A percentile compares a stretch with the other conserved stretches of the same genome.
Conservation (phyloP, 495 filamentous ascomycete species). For the Pseudevernia furfuracea region DNA sequence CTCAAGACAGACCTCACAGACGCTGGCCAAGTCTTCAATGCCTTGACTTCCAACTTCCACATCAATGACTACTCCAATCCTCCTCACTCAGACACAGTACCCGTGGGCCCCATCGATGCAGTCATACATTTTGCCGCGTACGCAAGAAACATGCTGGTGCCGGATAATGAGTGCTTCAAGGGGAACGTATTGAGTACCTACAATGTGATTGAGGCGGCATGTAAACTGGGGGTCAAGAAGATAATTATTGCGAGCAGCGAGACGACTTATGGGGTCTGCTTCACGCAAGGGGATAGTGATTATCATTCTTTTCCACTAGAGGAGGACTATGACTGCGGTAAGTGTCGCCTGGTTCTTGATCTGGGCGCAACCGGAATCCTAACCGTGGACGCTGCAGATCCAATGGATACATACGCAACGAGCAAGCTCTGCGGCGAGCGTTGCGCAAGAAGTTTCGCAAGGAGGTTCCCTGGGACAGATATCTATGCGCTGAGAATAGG, state of each 20-base stretch:
- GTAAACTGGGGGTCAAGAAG: conserved; percentile 52
- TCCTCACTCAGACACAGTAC: conserved; percentile 26
- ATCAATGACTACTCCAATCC: conserved; percentile 41
- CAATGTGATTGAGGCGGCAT: conserved; percentile 57
- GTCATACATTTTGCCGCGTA: conserved; percentile 57
- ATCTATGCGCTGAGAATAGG: conserved; percentile 55
- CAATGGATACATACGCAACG: conserved; percentile 53
- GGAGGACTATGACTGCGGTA: conserved; percentile 42
- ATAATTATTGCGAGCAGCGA: conserved; percentile 51
- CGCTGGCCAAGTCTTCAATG: conserved; percentile 52
- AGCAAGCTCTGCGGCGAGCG: conserved; percentile 53
- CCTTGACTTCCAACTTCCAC: conserved; percentile 49
- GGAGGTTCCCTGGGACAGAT: conserved; percentile 43
- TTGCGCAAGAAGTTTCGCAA: conserved; percentile 47
- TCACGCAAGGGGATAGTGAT: conserved; percentile 48
- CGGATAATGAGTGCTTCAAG: conserved; percentile 52
- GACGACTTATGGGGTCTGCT: conserved; percentile 53
- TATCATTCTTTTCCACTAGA: conserved; percentile 50
- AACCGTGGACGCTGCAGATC: conserved; percentile 24
- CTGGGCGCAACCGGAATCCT: background rate
- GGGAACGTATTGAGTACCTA: conserved; percentile 47
- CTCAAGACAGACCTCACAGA: conserved; percentile 52
- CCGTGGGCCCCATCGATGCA: conserved; percentile 42
- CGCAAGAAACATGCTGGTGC: conserved; percentile 53
- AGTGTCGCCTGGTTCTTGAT: background rate